Conservation (phyloP, 768 basidiomycete species). For the Piloderma croceum region DNA sequence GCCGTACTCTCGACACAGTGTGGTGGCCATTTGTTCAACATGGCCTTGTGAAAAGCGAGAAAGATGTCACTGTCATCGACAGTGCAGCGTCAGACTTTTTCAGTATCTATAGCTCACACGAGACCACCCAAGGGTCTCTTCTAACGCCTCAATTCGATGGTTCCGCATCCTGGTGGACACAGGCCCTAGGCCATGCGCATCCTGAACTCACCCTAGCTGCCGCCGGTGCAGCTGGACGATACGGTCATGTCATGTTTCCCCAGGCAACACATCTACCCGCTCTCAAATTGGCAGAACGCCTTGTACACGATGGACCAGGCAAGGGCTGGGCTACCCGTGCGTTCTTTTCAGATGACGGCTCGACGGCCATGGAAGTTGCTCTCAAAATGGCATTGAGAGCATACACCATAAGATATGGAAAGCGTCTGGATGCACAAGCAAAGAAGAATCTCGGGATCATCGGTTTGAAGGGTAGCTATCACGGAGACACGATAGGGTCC, state of each 20-base stretch:
- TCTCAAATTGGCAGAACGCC: conserved; percentile 71
- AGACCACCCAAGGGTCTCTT: conserved; percentile 26
- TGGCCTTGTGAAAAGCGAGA: conserved; percentile 54
- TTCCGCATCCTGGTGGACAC: conserved; percentile 99
- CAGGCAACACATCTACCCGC: conserved; percentile 84
- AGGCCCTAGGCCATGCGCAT: conserved; percentile 80
- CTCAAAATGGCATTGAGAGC: conserved; percentile 92
- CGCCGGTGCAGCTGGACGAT: conserved; percentile 84
- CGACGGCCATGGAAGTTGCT: conserved; percentile 96
- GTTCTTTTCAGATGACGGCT: conserved; percentile 93
- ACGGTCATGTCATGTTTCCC: conserved; percentile 97
- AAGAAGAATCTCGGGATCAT: conserved; percentile 65
- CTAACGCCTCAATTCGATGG: conserved; percentile 73
- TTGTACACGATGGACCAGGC: conserved; percentile 73
- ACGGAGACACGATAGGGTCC: conserved; percentile 94
- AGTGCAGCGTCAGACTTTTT: conserved; percentile 87
- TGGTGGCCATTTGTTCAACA: conserved; percentile 99
- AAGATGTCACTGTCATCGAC: conserved; percentile 86
- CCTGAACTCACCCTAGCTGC: conserved; percentile 78
- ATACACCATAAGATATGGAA: conserved; percentile 38
- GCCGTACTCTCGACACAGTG: conserved; percentile 66
- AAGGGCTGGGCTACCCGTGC: conserved; percentile 86
- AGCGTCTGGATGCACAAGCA: conserved; percentile 28
- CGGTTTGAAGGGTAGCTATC: conserved; percentile 89
- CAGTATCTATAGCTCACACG: conserved; percentile 50